phyloP scores from a whole-genome alignment of 805 yeast genomes.

The Candida dajiaensis region DNA sequence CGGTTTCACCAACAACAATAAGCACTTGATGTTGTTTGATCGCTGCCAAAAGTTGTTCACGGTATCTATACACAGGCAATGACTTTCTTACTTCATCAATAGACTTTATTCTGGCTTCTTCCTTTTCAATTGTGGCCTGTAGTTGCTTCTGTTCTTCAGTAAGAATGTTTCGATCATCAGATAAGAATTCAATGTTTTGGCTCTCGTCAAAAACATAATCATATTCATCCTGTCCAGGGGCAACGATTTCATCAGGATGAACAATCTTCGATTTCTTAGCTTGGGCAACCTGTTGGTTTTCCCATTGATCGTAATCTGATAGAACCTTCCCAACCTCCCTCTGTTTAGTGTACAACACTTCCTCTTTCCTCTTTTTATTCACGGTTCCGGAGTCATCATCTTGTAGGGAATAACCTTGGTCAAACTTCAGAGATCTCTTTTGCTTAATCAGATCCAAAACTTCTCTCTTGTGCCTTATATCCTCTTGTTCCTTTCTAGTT shows the following conservation, averaged over 20 bases:
- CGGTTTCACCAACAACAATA: slow-evolving; percentile 81
- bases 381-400: slow-evolving; percentile 50
- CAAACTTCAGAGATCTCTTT: slow-evolving; percentile 27
- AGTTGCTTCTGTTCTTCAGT: slow-evolving; percentile 28
- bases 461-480: slow-evolving; percentile 45
- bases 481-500: slow-evolving; percentile 42
- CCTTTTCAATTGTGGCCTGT: slow-evolving; percentile 28
- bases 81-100: slow-evolving; percentile 45
- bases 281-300: slow-evolving; percentile 14
- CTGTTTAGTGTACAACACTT: slow-evolving; percentile 38
- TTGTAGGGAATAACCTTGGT: slow-evolving; percentile 45
- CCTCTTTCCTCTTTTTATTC: slow-evolving; percentile 50
- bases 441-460: slow-evolving; percentile 39
- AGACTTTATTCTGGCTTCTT: slow-evolving; percentile 28
- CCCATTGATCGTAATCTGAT: slow-evolving; percentile 21
- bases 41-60: slow-evolving; percentile 54
- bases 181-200: slow-evolving; percentile 49
- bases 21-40: slow-evolving; percentile 59
- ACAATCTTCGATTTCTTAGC: slow-evolving; percentile 18
- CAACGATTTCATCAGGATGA: slow-evolving; percentile 35
- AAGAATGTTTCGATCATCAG: slow-evolving; percentile 26
- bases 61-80: slow-evolving; percentile 67
- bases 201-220: slow-evolving; percentile 76
- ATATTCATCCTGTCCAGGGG: slow-evolving; percentile 42
- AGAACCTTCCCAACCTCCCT: slow-evolving; percentile 31